Conservation (phyloP, 345 rosid species). For the Combretum micranthum region DNA sequence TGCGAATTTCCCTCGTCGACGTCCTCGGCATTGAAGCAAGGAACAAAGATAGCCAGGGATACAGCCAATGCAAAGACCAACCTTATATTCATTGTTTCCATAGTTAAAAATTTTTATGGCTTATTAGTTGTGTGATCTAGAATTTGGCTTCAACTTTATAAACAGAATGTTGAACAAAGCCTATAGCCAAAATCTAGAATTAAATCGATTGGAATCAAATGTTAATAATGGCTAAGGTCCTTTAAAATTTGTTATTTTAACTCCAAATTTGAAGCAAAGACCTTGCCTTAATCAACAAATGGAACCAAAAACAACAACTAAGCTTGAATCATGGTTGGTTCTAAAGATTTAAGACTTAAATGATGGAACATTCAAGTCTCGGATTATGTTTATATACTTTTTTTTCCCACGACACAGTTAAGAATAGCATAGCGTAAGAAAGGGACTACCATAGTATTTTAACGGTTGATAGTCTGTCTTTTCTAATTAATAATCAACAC, state of each 20-base stretch:
- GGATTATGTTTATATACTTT: too few relatives aligned
- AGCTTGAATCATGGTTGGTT: too few relatives aligned
- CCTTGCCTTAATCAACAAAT: not conserved
- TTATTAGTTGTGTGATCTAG: too few relatives aligned
- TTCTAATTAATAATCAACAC: too few relatives aligned
- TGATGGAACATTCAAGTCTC: too few relatives aligned
- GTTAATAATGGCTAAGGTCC: constrained; percentile 14
- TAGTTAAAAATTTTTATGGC: not conserved
- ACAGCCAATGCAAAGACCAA: constrained; percentile 4
- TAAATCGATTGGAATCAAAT: not conserved
- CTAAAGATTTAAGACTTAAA: too few relatives aligned
- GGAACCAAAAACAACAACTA: not conserved
- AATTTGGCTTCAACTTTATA: too few relatives aligned
- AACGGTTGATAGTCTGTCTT: too few relatives aligned
- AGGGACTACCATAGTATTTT: too few relatives aligned
- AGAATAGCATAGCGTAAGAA: too few relatives aligned
- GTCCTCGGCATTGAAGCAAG: constrained; percentile 9
- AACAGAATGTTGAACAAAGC: not conserved
- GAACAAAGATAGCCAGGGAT: constrained; percentile 7
- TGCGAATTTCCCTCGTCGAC: not conserved
- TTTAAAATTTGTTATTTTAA: not conserved
- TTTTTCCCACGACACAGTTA: too few relatives aligned
- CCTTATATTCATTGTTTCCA: constrained; percentile 4
- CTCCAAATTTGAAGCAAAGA: constrained; percentile 3
- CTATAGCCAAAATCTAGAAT: not conserved